Base-by-base conservation (phyloP, 352 stramenopile species). In the Phytophthora litchii region DNA sequence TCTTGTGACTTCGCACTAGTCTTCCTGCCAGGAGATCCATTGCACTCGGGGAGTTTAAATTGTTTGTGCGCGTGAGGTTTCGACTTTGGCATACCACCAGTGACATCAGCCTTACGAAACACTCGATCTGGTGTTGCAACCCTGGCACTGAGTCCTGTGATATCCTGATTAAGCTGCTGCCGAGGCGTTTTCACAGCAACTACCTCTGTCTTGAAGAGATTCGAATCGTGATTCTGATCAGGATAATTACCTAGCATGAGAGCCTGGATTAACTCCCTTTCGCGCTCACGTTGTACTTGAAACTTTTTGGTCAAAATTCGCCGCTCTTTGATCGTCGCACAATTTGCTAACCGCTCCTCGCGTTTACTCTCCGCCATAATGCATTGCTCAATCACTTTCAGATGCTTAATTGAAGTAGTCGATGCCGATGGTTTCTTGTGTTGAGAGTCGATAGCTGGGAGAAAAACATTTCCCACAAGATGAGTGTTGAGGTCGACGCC, bases 361-460 rank as follows among this genome's bases (percentile, higher is more conserved):
- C 78, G 80, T 46, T 78, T 78, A 62, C 87, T 92, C 54, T 92
- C 80, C 2, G 83, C 77, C 35, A 72, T 29, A 48, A 92, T 89
- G 56, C 81, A 92, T 35, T 89, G 79, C 44, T 92, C 83, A 19
- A 92, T 90, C 35, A 92, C 70, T 45, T 83, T 66, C 8, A 91
- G 43, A 45, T 88, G 80, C 37, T 88, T 80, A 12, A 87, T 47
- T 9, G 69, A 83, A 16, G 47, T 16, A 56, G 63, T 42, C n/a
- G 61, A 49, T 14, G 36, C 14, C 7, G 42, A 46, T 34, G 44
- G 27, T 21, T 48, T 38, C 21, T 70, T 66, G 35, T 29, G 44
- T 7, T 66, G 45, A 21, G 64, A 57, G 23, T 79, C 66, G 40
- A 89, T 81, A 23, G 74, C 72, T 0, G 76, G 80, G 0, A 91